Evolutionary conservation across 177 flowering plant genomes (phyloP), one percentile per base, ranked within the genome.

Genomic region (Vitis hybrid): DNA sequence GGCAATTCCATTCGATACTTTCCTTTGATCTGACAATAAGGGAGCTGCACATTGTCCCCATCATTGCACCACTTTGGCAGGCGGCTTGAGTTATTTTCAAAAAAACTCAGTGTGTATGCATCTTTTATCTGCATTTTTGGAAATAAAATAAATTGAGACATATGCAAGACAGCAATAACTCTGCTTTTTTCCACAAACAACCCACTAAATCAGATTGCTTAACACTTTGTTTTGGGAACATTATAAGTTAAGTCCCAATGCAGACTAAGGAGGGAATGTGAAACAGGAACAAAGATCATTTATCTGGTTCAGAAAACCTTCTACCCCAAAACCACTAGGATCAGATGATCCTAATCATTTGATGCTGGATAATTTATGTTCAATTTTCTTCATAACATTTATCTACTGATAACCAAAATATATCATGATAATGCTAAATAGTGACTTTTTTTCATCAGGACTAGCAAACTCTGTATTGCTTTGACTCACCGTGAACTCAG

Each of bases 31-130:
- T 96, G 98, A 80, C 99, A 96, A 72, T 75, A 96, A 0, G 97
- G 97, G 21, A 92, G 91, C 87, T 90, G 80, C 64, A 86, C 88
- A 56, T 76, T 64, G 62, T 90, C 98, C 13, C 71, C 86, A 63
- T 83, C 84, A 59, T 92, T 89, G 88, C 99, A 96, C 99, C 99
- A 96, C 68, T 86, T 83, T 29, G 99, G 99, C 65, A 93, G 77
- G 67, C 92, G 94, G 77, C 88, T 88, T 57, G 85, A 72, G 64
- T 96, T 76, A 51, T 80, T 81, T 72, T 96, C 97, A 18, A 93
- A 96, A 67, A 96, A 90, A 53, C 79, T 90, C 61, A 96, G 91
- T 2, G 71, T 65, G 79, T 96, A 96, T 15, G 97, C 97, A 78
- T 96, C 99, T 80, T 92, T 96, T 70, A 96, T 93, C 99, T 96